Base-by-base conservation (phyloP, 495 filamentous ascomycete species). In the Chlorociboria aeruginascens region DNA sequence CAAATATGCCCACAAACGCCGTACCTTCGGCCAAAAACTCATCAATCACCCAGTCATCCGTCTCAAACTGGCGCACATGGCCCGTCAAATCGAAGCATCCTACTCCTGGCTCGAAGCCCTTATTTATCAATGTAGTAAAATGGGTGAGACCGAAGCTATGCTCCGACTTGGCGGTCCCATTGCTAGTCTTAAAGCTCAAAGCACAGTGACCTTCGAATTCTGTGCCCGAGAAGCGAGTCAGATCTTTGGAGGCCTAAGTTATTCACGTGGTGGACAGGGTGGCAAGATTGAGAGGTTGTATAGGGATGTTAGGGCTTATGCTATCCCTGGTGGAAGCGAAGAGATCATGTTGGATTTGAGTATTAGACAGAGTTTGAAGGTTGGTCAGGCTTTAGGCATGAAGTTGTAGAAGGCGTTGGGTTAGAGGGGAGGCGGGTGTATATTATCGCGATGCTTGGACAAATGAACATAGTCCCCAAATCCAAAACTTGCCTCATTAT, bases 341-440 rank as follows among this genome's bases (percentile, higher is more conserved):
- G 92, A 98, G 76, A 98, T 98, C 50, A 98, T 98, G 92, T 68
- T 96, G 53, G 92, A 98, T 70, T 66, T 98, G 57, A 94, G 86
- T 65, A 95, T 98, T 65, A 74, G 92, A 51, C 92, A 98, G 71
- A 83, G 83, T 57, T 62, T 96, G 73, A 79, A 77, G 64, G 92
- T 98, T 32, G 85, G 89, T 52, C 80, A 94, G 72, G 82, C 80
- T 57, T 68, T 95, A 63, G 92, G 92, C 3, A 96, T 98, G 89
- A 98, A 96, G 74, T 63, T 98, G 58, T 98, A 82, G 45, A 39
- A 3, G 29, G 10, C 10, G n/a, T 25, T 10, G 25, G 25, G 14
- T 40, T 40, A 40, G 6, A 40, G 37, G 4, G 20, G 4, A 25
- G 4, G 20, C 2, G 20, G 20, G 20, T 25, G 20, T 25, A 25